A percentile compares a stretch with the other conserved stretches of the same genome.
These are phyloP conservation scores for Salvia rosmarinus DNA, from an alignment of 257 asterid genomes.

Conservation along the genomic window DNA sequence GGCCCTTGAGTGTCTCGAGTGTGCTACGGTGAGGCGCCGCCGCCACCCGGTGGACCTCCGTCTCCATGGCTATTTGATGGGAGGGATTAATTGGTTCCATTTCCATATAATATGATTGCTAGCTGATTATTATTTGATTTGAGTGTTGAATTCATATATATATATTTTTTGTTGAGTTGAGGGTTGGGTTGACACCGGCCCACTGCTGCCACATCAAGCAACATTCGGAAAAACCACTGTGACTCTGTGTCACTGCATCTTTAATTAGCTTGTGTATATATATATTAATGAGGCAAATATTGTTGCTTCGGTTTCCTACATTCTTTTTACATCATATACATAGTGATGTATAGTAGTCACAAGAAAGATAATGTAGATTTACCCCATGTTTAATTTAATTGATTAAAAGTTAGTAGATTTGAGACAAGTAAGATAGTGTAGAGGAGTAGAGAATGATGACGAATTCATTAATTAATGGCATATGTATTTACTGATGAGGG, in stretches of 20 bases:
- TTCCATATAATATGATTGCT: neutral
- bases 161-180: neutral
- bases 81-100: conserved; percentile 39
- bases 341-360: no score
- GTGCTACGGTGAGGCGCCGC: conserved; percentile 67
- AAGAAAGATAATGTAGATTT: no score
- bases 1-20: conserved; percentile 50
- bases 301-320: no score
- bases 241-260: neutral
- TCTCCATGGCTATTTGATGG: conserved; percentile 46
- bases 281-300: no score
- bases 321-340: no score
- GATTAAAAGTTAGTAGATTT: no score
- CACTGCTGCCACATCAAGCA: conserved; percentile 33
- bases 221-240: conserved; percentile 33
- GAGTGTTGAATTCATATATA: neutral
- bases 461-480: no score
- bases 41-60: conserved; percentile 70
- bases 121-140: neutral
- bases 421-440: no score
- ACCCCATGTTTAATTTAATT: no score
- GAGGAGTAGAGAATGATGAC: no score
- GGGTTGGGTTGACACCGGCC: neutral
- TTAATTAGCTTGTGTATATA: no score
- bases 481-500: neutral